Base-by-base conservation (phyloP, 2,329 filamentous ascomycete genomes). In the Dactylellina sp. region DNA sequence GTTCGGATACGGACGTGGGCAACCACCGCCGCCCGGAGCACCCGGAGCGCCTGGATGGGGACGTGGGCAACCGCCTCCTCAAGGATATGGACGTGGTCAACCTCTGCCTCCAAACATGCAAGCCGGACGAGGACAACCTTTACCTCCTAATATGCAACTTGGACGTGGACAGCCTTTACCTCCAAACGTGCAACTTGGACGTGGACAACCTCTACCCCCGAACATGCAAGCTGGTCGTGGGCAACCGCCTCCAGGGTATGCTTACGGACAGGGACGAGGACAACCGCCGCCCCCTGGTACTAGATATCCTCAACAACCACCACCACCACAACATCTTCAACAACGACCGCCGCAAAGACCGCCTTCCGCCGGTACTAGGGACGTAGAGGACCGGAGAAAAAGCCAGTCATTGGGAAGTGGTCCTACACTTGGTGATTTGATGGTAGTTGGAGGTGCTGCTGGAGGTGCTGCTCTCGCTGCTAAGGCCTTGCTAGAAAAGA, bases 401-500 rank as follows among this genome's bases (percentile, higher is more conserved):
- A 71, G 66, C 46, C 66, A 66, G 16, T n/a, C 46, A 3, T 28
- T 63, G 7, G 59, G 59, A 53, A 22, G 4, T 24, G 42, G 42
- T 59, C 35, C 50, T 52, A 59, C 57, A 4, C 55, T 68, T 35
- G 66, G 52, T 46, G 57, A 62, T 46, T 32, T 71, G n/a, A 57
- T 63, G 11, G 63, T 57, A 20, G 59, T 59, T 44, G 50, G 63
- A 22, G 44, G 62, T 42, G 55, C 46, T 11, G 65, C 47, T 42
- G 65, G 50, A 14, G 65, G 65, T 18, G 57, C 66, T 32, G 66
- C 59, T 12, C 35, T 59, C 32, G 65, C 65, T 52, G 57, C 60
- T 14, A 49, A 57, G 25, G 57, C 65, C n/a, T 28, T 71, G 42
- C 37, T 71, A 32, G 56, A 71, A 22, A 71, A 52, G 24, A 39